Evolutionary conservation across 495 filamentous ascomycete genomes (phyloP), one percentile per base, ranked within the genome.

Genomic region (Talaromyces adpressus): DNA sequence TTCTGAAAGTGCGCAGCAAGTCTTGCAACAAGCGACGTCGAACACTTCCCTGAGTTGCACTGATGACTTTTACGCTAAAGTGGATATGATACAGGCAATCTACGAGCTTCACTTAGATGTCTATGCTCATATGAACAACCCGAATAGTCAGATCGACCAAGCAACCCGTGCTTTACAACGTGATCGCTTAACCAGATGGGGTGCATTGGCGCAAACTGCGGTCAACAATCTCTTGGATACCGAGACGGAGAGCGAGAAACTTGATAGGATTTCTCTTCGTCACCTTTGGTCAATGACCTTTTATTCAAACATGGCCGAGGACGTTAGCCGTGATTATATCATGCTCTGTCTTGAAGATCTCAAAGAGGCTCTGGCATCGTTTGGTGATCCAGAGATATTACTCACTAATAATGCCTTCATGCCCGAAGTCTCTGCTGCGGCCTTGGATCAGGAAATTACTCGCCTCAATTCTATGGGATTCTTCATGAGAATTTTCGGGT

Each of bases 401-500:
- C 81, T 98, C 6, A 86, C 87, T 16, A 98, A 98, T 67, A 97
- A 95, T 69, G 83, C 84, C 1, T 81, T 90, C 47, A 96, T 99
- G 87, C 87, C 92, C 0, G 91, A 97, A 70, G 81, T 99, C 18
- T 97, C 95, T 0, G 78, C 82, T 4, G 81, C 81, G 12, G 89
- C 90, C 3, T 86, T 93, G 12, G 92, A 96, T 54, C 87, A 91
- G 32, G 94, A 99, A 69, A 89, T 96, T 27, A 91, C 90, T 53
- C 90, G 92, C 69, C 79, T 98, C 14, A 96, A 90, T 14, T 98
- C 92, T 0, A 92, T 94, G 85, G 95, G 96, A 68, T 98, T 97
- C 74, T 98, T 99, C 75, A 80, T 89, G 64, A 89, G 85, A 30
- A 84, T 99, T 0, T 97, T 97, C 66, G 79, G 77, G 59, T 72